Conservation (phyloP, 495 filamentous ascomycete genomes). For the Podospora conica region DNA sequence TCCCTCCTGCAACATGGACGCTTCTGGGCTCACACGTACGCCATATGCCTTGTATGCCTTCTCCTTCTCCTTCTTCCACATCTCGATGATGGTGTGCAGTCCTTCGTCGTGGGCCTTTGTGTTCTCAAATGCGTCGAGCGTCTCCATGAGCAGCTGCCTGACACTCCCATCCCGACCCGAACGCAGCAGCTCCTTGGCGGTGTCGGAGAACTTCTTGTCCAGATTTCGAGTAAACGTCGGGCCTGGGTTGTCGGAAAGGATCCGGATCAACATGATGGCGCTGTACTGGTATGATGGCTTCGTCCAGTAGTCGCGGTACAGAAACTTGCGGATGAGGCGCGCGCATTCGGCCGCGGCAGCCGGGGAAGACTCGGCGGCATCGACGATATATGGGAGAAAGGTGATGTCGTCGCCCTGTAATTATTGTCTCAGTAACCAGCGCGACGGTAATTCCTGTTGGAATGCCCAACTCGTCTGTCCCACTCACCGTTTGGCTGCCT, state of each 20-base stretch:
- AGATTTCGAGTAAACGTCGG: slow-evolving; percentile 80
- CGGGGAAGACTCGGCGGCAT: slow-evolving; percentile 87
- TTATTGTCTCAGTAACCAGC: neutral
- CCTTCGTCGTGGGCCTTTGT: slow-evolving; percentile 67
- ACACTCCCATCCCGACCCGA: slow-evolving; percentile 67
- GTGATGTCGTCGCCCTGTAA: slow-evolving; percentile 77
- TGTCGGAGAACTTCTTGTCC: slow-evolving; percentile 70
- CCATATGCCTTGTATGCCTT: slow-evolving; percentile 43
- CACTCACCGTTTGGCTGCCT: slow-evolving; percentile 50
- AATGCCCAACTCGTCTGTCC: neutral
- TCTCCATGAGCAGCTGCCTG: slow-evolving; percentile 79
- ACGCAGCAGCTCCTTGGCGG: slow-evolving; percentile 69
- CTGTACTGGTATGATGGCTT: slow-evolving; percentile 80
- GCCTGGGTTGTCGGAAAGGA: slow-evolving; percentile 88
- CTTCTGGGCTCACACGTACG: slow-evolving; percentile 22
- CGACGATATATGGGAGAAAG: slow-evolving; percentile 90
- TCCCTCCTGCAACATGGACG: neutral
- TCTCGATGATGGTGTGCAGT: slow-evolving; percentile 56
- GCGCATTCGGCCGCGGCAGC: slow-evolving; percentile 74
- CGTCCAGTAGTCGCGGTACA: slow-evolving; percentile 57
- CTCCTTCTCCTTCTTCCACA: slow-evolving; percentile 88
- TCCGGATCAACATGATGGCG: slow-evolving; percentile 90
- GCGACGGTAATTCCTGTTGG: neutral
- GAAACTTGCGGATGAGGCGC: slow-evolving; percentile 69
- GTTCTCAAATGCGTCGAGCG: slow-evolving; percentile 65